Evolutionary conservation across 2,329 filamentous ascomycete species (phyloP).

Genomic region (Fonsecaea pedrosoi): DNA sequence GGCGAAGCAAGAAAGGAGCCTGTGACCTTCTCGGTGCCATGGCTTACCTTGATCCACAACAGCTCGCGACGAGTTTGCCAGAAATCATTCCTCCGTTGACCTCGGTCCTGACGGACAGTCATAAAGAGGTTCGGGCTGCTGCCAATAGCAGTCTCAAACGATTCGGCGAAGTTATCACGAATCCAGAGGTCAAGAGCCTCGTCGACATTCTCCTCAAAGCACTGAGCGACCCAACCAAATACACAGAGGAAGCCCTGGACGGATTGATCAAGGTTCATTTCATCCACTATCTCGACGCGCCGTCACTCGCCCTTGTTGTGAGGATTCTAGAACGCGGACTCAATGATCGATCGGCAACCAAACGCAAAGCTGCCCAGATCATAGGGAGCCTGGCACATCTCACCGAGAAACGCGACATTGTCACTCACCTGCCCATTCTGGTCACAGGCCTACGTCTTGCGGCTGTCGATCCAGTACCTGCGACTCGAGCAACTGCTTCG

Average conservation of each 20-base stretch:
- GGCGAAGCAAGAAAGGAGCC: conserved; percentile 97
- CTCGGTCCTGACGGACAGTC: conserved; percentile 91
- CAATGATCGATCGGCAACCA: conserved; percentile 88
- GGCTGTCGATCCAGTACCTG: conserved; percentile 93
- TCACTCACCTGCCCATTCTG: conserved; percentile 87
- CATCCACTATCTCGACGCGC: conserved; percentile 96
- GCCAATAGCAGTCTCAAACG: conserved; percentile 96
- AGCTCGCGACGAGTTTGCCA: conserved; percentile 87
- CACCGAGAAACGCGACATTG: conserved; percentile 92
- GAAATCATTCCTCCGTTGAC: conserved; percentile 97
- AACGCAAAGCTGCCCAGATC: conserved; percentile 94
- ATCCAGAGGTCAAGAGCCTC: conserved; percentile 93
- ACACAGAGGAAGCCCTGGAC: conserved; percentile 93
- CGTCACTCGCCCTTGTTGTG: conserved; percentile 91
- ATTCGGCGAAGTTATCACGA: conserved; percentile 97
- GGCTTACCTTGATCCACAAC: conserved; percentile 96
- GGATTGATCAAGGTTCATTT: conserved; percentile 97
- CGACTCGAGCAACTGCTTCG: conserved; percentile 93
- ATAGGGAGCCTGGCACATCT: conserved; percentile 97
- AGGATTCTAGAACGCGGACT: conserved; percentile 94
- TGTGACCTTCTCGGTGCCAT: conserved; percentile 96
- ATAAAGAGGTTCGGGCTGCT: conserved; percentile 91
- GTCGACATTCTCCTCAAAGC: conserved; percentile 93
- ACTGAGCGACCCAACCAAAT: conserved; percentile 94
- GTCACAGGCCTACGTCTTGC: conserved; percentile 88